Base-by-base conservation (phyloP, 2,329 filamentous ascomycete genomes). In the Phyllosticta capitalensis region DNA sequence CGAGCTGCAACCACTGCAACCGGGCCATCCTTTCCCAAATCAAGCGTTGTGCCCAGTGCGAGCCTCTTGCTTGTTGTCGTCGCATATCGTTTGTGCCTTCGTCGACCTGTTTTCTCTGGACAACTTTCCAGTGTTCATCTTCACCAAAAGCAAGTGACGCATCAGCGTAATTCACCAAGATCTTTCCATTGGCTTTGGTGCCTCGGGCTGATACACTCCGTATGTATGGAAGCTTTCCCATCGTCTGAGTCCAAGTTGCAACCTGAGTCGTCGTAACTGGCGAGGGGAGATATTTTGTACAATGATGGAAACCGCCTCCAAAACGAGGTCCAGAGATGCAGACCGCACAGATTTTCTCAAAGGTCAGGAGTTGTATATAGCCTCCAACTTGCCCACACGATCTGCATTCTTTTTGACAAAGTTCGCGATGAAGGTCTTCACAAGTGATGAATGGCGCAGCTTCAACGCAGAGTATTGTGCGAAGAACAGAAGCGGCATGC, bases 341-440 rank as follows among this genome's bases (percentile, higher is more conserved):
- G 30, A 68, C 61, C 59, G 68, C 74, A 64, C 75, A 78, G 54
- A 76, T 71, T 1, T 74, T 71, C 28, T 63, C 63, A 62, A 71
- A 74, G 53, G 66, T 69, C 45, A 77, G 65, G 20, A 76, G 67
- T 62, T 76, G 75, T 54, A 76, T 64, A 59, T 75, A 71, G 49
- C 65, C 67, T 30, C 70, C 74, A 59, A 76, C 74, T 12, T 66
- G 63, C 17, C 66, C 65, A 64, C 75, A 77, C 6, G 45, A 61
- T 52, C 65, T 65, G 64, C 75, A 78, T 52, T 67, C 56, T 9
- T 57, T 58, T 9, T 64, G 69, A 52, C 58, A 68, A 20, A 78
- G 66, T 12, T 65, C 70, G 17, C 66, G 21, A 65, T 69, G 73
- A 12, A 78, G 67, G 1, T 65, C 61, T 38, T 65, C 56, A 55